Conservation (phyloP, 1,284 basidiomycete species). For the Schizophyllum amplum region DNA sequence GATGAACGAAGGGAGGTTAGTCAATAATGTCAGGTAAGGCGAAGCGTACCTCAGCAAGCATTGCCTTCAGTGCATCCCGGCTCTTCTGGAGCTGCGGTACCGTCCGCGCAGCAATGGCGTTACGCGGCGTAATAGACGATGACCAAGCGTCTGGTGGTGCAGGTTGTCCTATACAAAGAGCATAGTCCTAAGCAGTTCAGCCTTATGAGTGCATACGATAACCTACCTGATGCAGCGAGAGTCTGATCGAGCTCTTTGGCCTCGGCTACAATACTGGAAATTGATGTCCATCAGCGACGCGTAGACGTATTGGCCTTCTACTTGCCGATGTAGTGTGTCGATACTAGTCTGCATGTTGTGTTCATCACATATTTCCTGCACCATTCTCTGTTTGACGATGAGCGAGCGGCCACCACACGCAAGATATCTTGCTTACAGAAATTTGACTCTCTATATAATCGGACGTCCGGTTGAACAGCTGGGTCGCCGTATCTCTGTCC, state of each 20-base stretch:
- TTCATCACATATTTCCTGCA: slow-evolving; percentile 53
- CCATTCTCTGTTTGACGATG: slow-evolving; percentile 27
- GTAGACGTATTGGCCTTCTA: too few relatives aligned
- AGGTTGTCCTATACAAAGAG: slow-evolving; percentile 23
- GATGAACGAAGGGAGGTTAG: too few relatives aligned
- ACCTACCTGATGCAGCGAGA: neutral
- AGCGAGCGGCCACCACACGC: neutral
- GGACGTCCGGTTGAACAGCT: slow-evolving; percentile 58
- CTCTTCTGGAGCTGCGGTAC: slow-evolving; percentile 43
- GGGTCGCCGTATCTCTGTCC: slow-evolving; percentile 58
- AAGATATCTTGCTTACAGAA: slow-evolving; percentile 32
- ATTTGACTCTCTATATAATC: slow-evolving; percentile 61
- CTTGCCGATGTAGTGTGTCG: slow-evolving; percentile 47
- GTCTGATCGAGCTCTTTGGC: slow-evolving; percentile 48
- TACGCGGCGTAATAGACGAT: neutral
- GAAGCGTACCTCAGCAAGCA: neutral
- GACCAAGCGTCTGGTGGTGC: neutral
- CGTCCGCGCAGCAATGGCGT: slow-evolving; percentile 51
- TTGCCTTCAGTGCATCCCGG: neutral
- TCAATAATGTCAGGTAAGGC: too few relatives aligned
- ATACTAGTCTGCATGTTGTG: slow-evolving; percentile 60
- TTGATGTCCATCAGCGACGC: too few relatives aligned
- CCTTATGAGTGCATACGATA: too few relatives aligned
- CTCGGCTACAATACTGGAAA: slow-evolving; percentile 46
- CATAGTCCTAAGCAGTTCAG: too few relatives aligned